Conservation (phyloP, 352 stramenopile genomes). For the Phytophthora ohioensis region DNA sequence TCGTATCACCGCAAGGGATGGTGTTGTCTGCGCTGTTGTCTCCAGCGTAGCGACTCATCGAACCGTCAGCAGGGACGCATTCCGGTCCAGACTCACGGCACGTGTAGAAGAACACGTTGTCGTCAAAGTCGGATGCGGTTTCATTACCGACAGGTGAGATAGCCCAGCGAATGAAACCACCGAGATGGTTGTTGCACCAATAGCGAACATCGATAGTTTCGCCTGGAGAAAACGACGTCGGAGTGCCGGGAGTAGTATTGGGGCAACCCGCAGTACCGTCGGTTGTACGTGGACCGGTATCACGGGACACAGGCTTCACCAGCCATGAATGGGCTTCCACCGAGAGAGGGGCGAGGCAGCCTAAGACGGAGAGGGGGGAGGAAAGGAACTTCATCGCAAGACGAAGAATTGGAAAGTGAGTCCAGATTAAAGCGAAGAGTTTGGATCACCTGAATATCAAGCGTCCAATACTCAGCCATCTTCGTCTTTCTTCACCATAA, state of each 20-base stretch:
- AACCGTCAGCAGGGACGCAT: conserved; percentile 49
- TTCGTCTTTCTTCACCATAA: conserved; percentile 7
- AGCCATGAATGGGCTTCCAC: conserved; percentile 55
- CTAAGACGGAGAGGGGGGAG: conserved; percentile 7
- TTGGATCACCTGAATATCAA: neutral
- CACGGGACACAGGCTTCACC: conserved; percentile 50
- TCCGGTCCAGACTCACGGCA: conserved; percentile 56
- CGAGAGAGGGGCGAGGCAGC: conserved; percentile 4
- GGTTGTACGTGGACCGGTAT: conserved; percentile 43
- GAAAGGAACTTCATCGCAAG: conserved; percentile 33
- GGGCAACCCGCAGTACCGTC: conserved; percentile 47
- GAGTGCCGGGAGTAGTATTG: conserved; percentile 33
- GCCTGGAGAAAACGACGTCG: conserved; percentile 49
- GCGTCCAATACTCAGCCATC: neutral
- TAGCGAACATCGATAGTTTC: conserved; percentile 62
- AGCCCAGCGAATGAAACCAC: conserved; percentile 66
- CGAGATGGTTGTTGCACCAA: conserved; percentile 65
- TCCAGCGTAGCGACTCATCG: conserved; percentile 51
- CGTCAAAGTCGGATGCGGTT: conserved; percentile 51
- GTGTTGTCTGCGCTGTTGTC: conserved; percentile 47
- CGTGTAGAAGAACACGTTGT: conserved; percentile 66
- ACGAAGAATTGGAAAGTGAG: conserved; percentile 28
- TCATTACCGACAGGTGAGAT: conserved; percentile 47
- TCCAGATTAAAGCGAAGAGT: neutral
- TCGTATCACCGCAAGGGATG: conserved; percentile 57